These are phyloP conservation scores for Microbotryum intermedium DNA, from an alignment of 1,284 basidiomycete genomes.

Conservation along the genomic window DNA sequence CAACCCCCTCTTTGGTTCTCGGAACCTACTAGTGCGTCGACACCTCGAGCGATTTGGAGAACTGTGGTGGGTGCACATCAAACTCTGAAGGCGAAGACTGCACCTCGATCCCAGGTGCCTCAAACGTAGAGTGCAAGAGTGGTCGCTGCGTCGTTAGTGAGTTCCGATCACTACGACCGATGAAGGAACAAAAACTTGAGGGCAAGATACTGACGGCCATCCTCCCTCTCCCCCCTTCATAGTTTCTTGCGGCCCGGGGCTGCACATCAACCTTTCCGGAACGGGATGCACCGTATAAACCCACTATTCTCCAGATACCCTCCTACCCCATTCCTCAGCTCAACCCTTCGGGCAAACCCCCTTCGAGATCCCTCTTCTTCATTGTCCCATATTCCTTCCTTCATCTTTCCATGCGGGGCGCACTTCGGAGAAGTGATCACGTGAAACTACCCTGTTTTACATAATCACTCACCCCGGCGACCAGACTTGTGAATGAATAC, in stretches of 20 bases:
- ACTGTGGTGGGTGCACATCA: slow-evolving; percentile 62
- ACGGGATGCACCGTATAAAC: slow-evolving; percentile 17
- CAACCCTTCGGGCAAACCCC: too few relatives aligned
- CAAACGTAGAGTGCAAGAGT: slow-evolving; percentile 55
- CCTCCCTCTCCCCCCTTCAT: background rate
- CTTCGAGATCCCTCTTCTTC: too few relatives aligned
- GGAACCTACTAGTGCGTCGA: slow-evolving; percentile 43
- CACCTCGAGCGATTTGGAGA: slow-evolving; percentile 39
- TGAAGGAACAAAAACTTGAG: too few relatives aligned
- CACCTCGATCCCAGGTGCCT: slow-evolving; percentile 54
- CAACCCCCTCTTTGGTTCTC: too few relatives aligned
- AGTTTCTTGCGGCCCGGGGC: slow-evolving; percentile 21
- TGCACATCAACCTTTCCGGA: slow-evolving; percentile 17
- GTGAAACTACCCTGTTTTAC: too few relatives aligned
- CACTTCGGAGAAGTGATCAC: too few relatives aligned
- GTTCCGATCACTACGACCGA: background rate
- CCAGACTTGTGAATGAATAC: too few relatives aligned
- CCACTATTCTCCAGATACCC: background rate
- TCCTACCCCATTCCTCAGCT: background rate
- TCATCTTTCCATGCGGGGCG: too few relatives aligned
- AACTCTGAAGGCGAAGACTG: slow-evolving; percentile 60
- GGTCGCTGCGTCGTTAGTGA: slow-evolving; percentile 31
- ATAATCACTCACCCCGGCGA: too few relatives aligned
- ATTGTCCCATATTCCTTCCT: too few relatives aligned
- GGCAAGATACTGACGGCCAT: background rate